Conservation (phyloP, 2,329 filamentous ascomycete genomes). For the Sclerotinia nivalis region DNA sequence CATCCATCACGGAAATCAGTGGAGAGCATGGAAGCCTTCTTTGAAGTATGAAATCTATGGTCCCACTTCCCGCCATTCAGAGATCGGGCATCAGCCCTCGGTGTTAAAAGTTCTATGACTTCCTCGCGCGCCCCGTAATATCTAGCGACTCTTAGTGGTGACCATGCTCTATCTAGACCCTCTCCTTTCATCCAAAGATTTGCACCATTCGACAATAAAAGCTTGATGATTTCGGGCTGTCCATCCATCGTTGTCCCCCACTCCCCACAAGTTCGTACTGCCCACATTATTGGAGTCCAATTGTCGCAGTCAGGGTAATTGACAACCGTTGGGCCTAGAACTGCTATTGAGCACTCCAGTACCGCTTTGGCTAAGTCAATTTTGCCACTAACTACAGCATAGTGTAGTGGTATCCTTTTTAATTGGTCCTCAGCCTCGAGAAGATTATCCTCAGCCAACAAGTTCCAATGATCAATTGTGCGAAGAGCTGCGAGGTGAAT, state of each 20-base stretch:
- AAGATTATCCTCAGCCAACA: background rate
- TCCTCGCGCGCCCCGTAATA: background rate
- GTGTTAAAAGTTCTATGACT: background rate
- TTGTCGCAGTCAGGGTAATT: background rate
- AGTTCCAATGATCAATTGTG: background rate
- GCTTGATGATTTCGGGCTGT: background rate
- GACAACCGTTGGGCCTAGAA: background rate
- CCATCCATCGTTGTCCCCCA: background rate
- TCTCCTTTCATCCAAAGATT: background rate
- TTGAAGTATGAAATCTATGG: background rate
- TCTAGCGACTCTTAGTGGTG: background rate
- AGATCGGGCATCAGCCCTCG: background rate
- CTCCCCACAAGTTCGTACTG: background rate
- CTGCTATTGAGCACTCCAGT: background rate
- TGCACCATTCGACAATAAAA: background rate
- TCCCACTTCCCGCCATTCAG: background rate
- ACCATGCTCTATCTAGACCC: background rate
- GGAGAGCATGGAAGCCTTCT: background rate
- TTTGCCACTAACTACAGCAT: conserved; percentile 1
- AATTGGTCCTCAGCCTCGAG: background rate
- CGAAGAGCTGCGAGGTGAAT: background rate
- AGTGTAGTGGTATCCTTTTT: background rate
- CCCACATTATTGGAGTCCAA: background rate
- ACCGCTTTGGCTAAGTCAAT: background rate
- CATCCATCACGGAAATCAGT: background rate